Conservation (phyloP, 2,329 filamentous ascomycete species). For the Neurospora sp. region DNA sequence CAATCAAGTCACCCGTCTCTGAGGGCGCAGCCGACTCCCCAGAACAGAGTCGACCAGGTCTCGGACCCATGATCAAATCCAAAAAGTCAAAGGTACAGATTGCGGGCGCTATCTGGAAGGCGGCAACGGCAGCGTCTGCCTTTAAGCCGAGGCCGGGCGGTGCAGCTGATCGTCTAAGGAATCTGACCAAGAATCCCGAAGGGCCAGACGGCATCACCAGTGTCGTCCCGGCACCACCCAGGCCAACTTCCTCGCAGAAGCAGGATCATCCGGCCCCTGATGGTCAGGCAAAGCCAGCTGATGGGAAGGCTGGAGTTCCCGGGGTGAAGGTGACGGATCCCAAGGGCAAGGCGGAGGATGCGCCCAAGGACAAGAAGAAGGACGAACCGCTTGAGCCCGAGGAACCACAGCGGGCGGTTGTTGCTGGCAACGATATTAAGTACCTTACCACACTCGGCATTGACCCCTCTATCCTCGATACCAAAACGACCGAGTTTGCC, state of each 20-base stretch:
- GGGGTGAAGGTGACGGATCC: conserved; percentile 48
- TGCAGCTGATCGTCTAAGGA: conserved; percentile 67
- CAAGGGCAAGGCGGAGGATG: conserved; percentile 24
- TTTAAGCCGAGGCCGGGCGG: conserved; percentile 88
- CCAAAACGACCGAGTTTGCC: conserved; percentile 70
- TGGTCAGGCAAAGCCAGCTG: conserved; percentile 22
- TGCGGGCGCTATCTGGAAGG: conserved; percentile 69
- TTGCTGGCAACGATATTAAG: conserved; percentile 65
- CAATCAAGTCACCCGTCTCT: conserved; percentile 10
- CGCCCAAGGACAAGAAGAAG: background rate
- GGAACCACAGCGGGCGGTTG: conserved; percentile 48
- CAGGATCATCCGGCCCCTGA: conserved; percentile 26
- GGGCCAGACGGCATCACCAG: conserved; percentile 84
- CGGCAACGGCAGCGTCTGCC: conserved; percentile 57
- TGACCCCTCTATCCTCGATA: conserved; percentile 66
- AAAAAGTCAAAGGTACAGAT: conserved; percentile 65
- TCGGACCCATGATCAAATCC: conserved; percentile 85
- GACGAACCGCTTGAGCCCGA: conserved; percentile 22
- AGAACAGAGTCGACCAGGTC: conserved; percentile 52
- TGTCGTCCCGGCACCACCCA: conserved; percentile 70
- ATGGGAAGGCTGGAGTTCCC: conserved; percentile 32
- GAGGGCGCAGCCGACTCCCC: conserved; percentile 22
- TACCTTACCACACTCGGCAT: conserved; percentile 72
- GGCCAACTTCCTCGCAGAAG: conserved; percentile 31
- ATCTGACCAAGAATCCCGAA: conserved; percentile 45